These are phyloP conservation scores for Oryza brachyantha DNA, from an alignment of 176 grass and related monocot genomes.

Conservation along the genomic window DNA sequence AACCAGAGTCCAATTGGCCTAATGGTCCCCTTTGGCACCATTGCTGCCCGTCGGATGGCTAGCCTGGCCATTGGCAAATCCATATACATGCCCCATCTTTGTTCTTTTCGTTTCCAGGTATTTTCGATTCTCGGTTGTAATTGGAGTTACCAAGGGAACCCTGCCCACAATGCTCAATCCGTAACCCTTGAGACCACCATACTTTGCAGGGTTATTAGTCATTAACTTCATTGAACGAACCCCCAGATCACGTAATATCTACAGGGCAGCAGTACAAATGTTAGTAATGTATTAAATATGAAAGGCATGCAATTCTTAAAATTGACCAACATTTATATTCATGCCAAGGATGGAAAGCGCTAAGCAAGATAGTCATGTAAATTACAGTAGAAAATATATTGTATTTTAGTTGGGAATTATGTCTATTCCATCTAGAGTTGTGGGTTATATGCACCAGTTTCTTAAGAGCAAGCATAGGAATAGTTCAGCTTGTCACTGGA, in stretches of 20 bases:
- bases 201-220: constrained; percentile 94
- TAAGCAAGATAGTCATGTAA: neutral
- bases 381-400: neutral
- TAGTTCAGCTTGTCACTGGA: neutral
- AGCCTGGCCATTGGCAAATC: constrained; percentile 35
- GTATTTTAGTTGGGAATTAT: neutral
- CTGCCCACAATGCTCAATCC: constrained; percentile 79
- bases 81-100: constrained; percentile 88
- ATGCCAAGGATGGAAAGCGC: neutral
- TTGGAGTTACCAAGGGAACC: constrained; percentile 80
- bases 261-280: constrained; percentile 6
- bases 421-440: neutral
- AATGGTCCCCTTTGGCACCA: constrained; percentile 17
- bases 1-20: neutral
- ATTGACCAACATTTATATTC: neutral
- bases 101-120: constrained; percentile 86
- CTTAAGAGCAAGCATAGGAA: no score
- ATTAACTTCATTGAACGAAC: constrained; percentile 86
- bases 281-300: neutral
- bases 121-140: constrained; percentile 71
- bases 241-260: constrained; percentile 79
- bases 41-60: constrained; percentile 7
- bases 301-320: constrained; percentile 13
- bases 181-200: constrained; percentile 75
- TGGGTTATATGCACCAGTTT: neutral